A percentile compares a stretch with the other conserved stretches of the same genome.
Conservation (phyloP, 2,329 filamentous ascomycete genomes). For the Byssothecium circinans region DNA sequence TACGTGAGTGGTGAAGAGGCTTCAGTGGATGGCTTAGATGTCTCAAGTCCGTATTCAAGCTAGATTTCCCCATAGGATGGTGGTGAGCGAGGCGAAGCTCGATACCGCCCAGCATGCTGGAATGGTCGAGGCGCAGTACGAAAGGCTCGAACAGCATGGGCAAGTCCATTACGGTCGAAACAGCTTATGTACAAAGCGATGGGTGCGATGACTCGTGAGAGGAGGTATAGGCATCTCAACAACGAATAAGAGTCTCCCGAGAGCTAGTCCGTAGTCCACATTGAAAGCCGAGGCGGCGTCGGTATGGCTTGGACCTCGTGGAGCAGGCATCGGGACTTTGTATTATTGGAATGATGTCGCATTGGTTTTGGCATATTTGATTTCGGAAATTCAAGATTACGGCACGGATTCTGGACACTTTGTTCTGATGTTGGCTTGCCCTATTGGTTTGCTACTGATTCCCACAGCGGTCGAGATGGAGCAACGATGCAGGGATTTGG, state of each 20-base stretch:
- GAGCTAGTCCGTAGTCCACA: slow-evolving; percentile 28
- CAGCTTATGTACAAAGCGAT: slow-evolving; percentile 3
- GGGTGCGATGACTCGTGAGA: slow-evolving; percentile 36
- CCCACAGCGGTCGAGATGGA: slow-evolving; percentile 23
- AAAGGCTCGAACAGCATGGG: slow-evolving; percentile 38
- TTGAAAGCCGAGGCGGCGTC: slow-evolving; percentile 26
- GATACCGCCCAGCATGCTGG: slow-evolving; percentile 20
- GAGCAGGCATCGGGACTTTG: slow-evolving; percentile 17
- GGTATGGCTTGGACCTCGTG: slow-evolving; percentile 22
- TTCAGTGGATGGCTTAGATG: slow-evolving; percentile 32
- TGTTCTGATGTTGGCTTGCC: slow-evolving; percentile 24
- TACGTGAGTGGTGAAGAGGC: slow-evolving; percentile 24
- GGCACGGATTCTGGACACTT: slow-evolving; percentile 36
- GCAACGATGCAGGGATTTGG: neutral
- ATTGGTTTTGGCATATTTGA: slow-evolving; percentile 38
- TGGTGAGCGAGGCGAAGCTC: slow-evolving; percentile 33
- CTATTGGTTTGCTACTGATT: slow-evolving; percentile 38
- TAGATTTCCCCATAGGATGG: slow-evolving; percentile 31
- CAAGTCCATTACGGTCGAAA: neutral
- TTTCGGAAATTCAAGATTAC: slow-evolving; percentile 43
- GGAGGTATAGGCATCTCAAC: slow-evolving; percentile 19
- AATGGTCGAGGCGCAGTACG: slow-evolving; percentile 36
- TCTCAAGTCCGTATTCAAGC: slow-evolving; percentile 35
- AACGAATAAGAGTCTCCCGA: slow-evolving; percentile 34
- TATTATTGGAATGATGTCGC: slow-evolving; percentile 37